Evolutionary conservation across 164 flowering plant genomes (phyloP), one percentile per base, ranked within the genome.

Genomic region (Platanus orientalis): DNA sequence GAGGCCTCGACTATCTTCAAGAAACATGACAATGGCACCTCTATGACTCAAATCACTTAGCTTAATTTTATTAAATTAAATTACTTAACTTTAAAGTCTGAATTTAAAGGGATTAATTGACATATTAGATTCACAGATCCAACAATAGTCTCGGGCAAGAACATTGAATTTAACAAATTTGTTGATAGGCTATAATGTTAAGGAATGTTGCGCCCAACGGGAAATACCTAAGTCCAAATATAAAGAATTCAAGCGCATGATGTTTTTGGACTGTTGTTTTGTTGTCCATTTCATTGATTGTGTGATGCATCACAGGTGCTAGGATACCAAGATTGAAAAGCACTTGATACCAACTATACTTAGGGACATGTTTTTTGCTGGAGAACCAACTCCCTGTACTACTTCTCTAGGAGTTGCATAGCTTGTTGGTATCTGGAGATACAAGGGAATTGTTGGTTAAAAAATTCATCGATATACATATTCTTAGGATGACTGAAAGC

Each of bases 261-360:
- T 70, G 73, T 63, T 70, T 49, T 29, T 70, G 13, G 73, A 70
- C 10, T 69, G 73, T 3, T 70, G 73, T 6, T 70, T 70, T 24
- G 7, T 70, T 26, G 16, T 70, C 3, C 52, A 60, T 29, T 65
- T 51, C 32, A 65, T 70, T 5, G 12, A 23, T 2, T 21, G 34
- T 25, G 19, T 51, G 3, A 11, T 24, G 16, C 39, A 19, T n/a
- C n/a, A n/a, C 2, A 67, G 42, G 34, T 45, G 6, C 16, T 13
- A 32, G 4, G 44, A 20, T 20, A 23, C 26, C 24, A 11, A 14
- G 57, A 58, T 49, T 57, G 48, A 48, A 59, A 23, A 28, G 21
- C 25, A 50, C 17, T 19, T 50, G 3, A 49, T 51, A 3, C 29
- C 21, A 10, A 13, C 42, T 13, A 59, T 53, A 42, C 20, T 12